Conservation (phyloP, 2,329 filamentous ascomycete genomes). For the Hortaea sp. region DNA sequence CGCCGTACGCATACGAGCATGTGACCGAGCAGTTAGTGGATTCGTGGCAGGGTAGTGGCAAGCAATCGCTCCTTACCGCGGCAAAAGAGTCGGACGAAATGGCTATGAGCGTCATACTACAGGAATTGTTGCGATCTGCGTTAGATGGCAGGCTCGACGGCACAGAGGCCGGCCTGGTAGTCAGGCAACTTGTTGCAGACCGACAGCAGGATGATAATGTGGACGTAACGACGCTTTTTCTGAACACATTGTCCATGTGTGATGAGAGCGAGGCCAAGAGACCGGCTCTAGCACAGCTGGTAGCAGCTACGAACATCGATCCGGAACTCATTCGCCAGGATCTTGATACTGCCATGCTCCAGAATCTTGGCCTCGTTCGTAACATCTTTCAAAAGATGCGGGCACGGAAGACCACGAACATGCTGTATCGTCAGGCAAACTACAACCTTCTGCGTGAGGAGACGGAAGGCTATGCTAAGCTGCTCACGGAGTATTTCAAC, state of each 20-base stretch:
- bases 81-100: slow-evolving; percentile 57
- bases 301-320: slow-evolving; percentile 63
- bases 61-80: slow-evolving; percentile 55
- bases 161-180: slow-evolving; percentile 57
- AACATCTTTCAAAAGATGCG: slow-evolving; percentile 75
- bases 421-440: slow-evolving; percentile 90
- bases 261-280: slow-evolving; percentile 59
- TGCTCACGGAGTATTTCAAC: slow-evolving; percentile 90
- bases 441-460: slow-evolving; percentile 94
- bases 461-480: slow-evolving; percentile 91
- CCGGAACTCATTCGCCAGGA: slow-evolving; percentile 64
- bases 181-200: slow-evolving; percentile 63
- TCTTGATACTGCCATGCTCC: slow-evolving; percentile 68
- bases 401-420: slow-evolving; percentile 82
- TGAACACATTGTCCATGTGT: slow-evolving; percentile 73
- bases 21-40: slow-evolving; percentile 60
- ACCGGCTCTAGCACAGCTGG: slow-evolving; percentile 53
- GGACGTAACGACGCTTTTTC: slow-evolving; percentile 52
- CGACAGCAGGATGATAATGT: slow-evolving; percentile 37
- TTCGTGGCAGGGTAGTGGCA: slow-evolving; percentile 58
- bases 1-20: slow-evolving; percentile 60
- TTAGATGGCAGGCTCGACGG: slow-evolving; percentile 59
- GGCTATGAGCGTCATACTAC: slow-evolving; percentile 62
- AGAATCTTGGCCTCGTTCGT: slow-evolving; percentile 68
- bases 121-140: slow-evolving; percentile 72